These are phyloP conservation scores for Urostyla sp. DNA, from an alignment of 73 alveolate species.

Conservation along the genomic window DNA sequence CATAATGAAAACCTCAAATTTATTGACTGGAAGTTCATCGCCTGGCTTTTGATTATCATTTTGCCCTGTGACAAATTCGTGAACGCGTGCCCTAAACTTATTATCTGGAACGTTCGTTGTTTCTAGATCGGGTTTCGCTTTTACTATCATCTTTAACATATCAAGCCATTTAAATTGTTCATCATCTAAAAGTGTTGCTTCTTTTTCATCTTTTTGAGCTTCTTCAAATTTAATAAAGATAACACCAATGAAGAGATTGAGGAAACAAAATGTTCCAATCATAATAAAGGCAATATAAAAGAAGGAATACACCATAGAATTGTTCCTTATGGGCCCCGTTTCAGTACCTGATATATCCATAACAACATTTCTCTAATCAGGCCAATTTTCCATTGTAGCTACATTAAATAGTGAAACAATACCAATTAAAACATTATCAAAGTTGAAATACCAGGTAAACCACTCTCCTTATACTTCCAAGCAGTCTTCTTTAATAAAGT, in stretches of 20 bases:
- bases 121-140: conserved; percentile 70
- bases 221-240: conserved; percentile 66
- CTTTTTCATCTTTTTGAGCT: conserved; percentile 67
- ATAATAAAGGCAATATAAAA: conserved; percentile 68
- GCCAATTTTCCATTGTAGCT: conserved; percentile 68
- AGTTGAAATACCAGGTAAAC: conserved; percentile 11
- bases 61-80: conserved; percentile 46
- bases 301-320: conserved; percentile 61
- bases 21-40: no score
- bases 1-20: conserved; percentile 86
- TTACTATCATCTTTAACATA: conserved; percentile 69
- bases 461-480: conserved; percentile 21
- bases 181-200: conserved; percentile 44
- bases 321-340: conserved; percentile 49
- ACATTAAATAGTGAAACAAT: conserved; percentile 28
- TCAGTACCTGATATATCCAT: conserved; percentile 46
- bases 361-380: neutral
- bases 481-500: neutral
- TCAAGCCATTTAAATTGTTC: conserved; percentile 71
- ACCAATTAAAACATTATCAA: conserved; percentile 37
- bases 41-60: neutral
- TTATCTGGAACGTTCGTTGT: conserved; percentile 61
- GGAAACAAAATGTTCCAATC: conserved; percentile 64
- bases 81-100: conserved; percentile 52
- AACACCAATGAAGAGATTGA: conserved; percentile 73